Conservation (phyloP, 768 basidiomycete genomes). For the Postia placenta region DNA sequence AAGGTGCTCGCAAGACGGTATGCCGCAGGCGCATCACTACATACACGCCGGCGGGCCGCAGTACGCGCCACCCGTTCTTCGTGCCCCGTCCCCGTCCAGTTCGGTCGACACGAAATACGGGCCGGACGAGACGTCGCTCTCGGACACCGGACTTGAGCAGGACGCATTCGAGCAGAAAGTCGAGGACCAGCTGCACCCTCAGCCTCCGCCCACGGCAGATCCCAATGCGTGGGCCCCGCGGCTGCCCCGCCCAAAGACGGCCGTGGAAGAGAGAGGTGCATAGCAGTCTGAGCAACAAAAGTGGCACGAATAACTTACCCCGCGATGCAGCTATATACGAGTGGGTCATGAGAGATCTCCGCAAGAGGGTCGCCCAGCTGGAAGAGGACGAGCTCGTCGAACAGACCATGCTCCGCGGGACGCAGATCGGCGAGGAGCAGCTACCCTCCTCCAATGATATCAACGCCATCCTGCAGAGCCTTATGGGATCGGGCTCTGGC, state of each 20-base stretch:
- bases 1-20: background rate
- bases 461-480: slow-evolving; percentile 35
- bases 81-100: slow-evolving; percentile 40
- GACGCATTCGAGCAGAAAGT: slow-evolving; percentile 33
- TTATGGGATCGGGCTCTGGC: slow-evolving; percentile 24
- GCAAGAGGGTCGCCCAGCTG: slow-evolving; percentile 30
- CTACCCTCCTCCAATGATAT: slow-evolving; percentile 31
- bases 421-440: slow-evolving; percentile 29
- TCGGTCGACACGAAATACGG: slow-evolving; percentile 43
- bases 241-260: slow-evolving; percentile 26
- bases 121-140: slow-evolving; percentile 37
- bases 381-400: slow-evolving; percentile 41
- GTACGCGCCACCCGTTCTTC: slow-evolving; percentile 40
- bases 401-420: slow-evolving; percentile 30
- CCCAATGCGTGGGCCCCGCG: slow-evolving; percentile 24
- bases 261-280: slow-evolving; percentile 35
- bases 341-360: slow-evolving; percentile 33
- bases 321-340: slow-evolving; percentile 26
- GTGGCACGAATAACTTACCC: background rate
- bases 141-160: slow-evolving; percentile 32
- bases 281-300: background rate
- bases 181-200: slow-evolving; percentile 28
- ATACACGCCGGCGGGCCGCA: slow-evolving; percentile 7
- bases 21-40: slow-evolving; percentile 15
- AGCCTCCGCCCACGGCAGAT: slow-evolving; percentile 32